Conservation (phyloP, 768 basidiomycete species). For the Rhodocollybia butyracea region DNA sequence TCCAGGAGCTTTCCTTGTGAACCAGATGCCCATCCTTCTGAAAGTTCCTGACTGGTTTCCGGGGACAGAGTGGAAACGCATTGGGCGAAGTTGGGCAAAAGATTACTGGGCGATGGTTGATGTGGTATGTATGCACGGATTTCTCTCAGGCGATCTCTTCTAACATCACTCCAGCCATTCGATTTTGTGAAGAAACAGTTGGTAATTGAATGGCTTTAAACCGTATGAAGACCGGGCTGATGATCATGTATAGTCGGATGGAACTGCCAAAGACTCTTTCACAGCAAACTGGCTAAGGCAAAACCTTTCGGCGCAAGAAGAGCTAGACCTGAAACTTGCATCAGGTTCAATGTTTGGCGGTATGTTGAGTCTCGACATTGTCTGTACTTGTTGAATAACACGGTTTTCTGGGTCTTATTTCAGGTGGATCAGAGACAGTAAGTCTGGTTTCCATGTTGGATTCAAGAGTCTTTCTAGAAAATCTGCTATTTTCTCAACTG, state of each 20-base stretch:
- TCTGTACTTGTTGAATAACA: neutral
- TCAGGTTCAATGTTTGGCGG: constrained; percentile 18
- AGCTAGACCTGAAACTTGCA: constrained; percentile 16
- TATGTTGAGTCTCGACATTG: neutral
- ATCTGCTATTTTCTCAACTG: too few relatives aligned
- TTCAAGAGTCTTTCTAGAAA: too few relatives aligned
- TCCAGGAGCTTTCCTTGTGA: constrained; percentile 12
- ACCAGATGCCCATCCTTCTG: constrained; percentile 23
- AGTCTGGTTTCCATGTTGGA: neutral
- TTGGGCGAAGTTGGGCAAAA: constrained; percentile 26
- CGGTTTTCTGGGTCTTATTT: too few relatives aligned
- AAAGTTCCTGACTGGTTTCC: constrained; percentile 37
- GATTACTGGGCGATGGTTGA: constrained; percentile 28
- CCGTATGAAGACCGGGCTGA: neutral
- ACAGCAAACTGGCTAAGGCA: constrained; percentile 11
- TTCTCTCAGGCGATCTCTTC: too few relatives aligned
- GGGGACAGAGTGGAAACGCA: constrained; percentile 33
- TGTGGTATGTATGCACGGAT: too few relatives aligned
- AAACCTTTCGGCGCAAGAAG: constrained; percentile 10
- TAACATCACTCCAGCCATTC: too few relatives aligned
- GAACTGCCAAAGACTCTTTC: constrained; percentile 14
- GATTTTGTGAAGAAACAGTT: constrained; percentile 35
- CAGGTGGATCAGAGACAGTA: constrained; percentile 24
- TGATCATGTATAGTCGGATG: constrained; percentile 6
- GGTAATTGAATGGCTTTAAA: constrained; percentile 11